These are phyloP conservation scores for Fistulifera solaris DNA, from an alignment of 108 stramenopile species.

Conservation along the genomic window DNA sequence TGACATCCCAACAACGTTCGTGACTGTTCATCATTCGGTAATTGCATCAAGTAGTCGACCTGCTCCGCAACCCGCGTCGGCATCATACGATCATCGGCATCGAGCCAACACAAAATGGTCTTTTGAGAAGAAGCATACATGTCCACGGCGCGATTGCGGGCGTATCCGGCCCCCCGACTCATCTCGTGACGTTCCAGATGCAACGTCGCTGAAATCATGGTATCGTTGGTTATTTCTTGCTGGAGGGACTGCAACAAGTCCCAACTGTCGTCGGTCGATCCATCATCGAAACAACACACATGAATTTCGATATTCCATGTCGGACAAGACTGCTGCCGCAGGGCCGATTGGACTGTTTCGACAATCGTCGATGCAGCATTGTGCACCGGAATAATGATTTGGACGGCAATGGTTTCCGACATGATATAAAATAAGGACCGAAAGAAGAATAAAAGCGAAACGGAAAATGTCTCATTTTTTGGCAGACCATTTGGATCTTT, in stretches of 20 bases:
- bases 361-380: slow-evolving; percentile 63
- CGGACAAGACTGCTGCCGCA: slow-evolving; percentile 49
- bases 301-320: slow-evolving; percentile 30
- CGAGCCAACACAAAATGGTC: slow-evolving; percentile 55
- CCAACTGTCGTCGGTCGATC: slow-evolving; percentile 56
- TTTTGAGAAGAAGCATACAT: neutral
- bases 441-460: no score
- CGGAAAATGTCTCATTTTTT: no score
- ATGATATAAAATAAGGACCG: no score
- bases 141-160: slow-evolving; percentile 64
- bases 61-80: slow-evolving; percentile 62
- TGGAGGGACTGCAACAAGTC: slow-evolving; percentile 16
- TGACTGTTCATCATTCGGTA: slow-evolving; percentile 17
- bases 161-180: slow-evolving; percentile 70
- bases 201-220: slow-evolving; percentile 11
- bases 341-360: slow-evolving; percentile 56
- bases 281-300: slow-evolving; percentile 78
- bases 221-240: slow-evolving; percentile 2
- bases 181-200: slow-evolving; percentile 22
- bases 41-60: slow-evolving; percentile 33
- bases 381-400: slow-evolving; percentile 75
- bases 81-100: slow-evolving; percentile 81
- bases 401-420: slow-evolving; percentile 45
- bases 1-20: slow-evolving; percentile 65
- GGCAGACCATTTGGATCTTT: no score